Percentiles rank a stretch among this genome's conserved stretches.
Conservation (phyloP, 1,139 yeast genomes). For the Magnusiomyces paraingens region DNA sequence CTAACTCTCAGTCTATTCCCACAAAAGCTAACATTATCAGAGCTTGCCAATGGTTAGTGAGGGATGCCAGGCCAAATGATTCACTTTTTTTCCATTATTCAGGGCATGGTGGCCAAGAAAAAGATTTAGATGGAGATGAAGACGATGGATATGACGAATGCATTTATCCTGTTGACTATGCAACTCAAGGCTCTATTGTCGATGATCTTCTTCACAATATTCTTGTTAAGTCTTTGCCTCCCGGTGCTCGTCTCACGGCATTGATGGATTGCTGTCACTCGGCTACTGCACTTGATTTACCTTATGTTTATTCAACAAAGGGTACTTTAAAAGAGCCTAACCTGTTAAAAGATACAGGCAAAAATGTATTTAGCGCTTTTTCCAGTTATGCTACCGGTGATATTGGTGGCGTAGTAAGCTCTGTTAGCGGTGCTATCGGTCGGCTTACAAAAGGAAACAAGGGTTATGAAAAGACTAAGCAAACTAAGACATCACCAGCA, state of each 20-base stretch:
- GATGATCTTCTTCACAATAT: slow-evolving; percentile 84
- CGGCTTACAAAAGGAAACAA: slow-evolving; percentile 36
- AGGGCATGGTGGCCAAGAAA: slow-evolving; percentile 87
- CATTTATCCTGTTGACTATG: slow-evolving; percentile 85
- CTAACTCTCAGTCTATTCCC: slow-evolving; percentile 59
- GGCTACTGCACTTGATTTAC: slow-evolving; percentile 85
- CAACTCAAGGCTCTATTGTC: slow-evolving; percentile 62
- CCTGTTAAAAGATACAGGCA: slow-evolving; percentile 76
- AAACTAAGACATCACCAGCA: slow-evolving; percentile 73
- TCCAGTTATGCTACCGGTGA: slow-evolving; percentile 70
- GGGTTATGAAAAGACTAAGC: slow-evolving; percentile 40
- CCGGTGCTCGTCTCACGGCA: slow-evolving; percentile 84
- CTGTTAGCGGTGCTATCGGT: slow-evolving; percentile 47
- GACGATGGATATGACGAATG: slow-evolving; percentile 86
- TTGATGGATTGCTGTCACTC: slow-evolving; percentile 91
- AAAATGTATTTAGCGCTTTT: slow-evolving; percentile 65
- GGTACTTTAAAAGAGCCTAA: slow-evolving; percentile 89
- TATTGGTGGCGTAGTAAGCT: slow-evolving; percentile 41
- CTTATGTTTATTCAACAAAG: slow-evolving; percentile 82
- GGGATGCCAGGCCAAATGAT: slow-evolving; percentile 72
- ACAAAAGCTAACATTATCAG: slow-evolving; percentile 69
- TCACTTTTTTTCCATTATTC: slow-evolving; percentile 69
- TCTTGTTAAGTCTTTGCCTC: slow-evolving; percentile 68
- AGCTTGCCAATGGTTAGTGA: slow-evolving; percentile 89
- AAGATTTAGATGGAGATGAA: slow-evolving; percentile 83